A percentile compares a stretch with the other conserved stretches of the same genome.
Conservation (phyloP, 2,329 filamentous ascomycete genomes). For the Ambrosiella cleistominuta region DNA sequence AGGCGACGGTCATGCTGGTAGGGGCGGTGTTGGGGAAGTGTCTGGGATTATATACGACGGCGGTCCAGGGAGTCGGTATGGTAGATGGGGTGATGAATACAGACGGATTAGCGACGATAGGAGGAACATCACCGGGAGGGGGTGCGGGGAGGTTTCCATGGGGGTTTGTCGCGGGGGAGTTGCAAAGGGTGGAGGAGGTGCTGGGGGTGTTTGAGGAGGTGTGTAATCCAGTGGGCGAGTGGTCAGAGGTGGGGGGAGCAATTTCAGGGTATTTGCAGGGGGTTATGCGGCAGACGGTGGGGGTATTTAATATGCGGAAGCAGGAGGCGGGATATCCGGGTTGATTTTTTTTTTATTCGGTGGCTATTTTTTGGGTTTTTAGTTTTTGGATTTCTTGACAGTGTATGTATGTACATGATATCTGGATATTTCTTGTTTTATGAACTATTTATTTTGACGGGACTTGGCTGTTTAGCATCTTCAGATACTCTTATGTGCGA, state of each 20-base stretch:
- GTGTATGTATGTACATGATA: neutral
- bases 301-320: slow-evolving; percentile 24
- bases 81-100: neutral
- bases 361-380: neutral
- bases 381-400: neutral
- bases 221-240: slow-evolving; percentile 20
- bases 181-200: slow-evolving; percentile 27
- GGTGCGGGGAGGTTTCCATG: neutral
- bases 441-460: neutral
- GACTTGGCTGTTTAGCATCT: neutral
- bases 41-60: neutral
- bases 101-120: neutral
- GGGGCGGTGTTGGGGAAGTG: neutral
- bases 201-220: slow-evolving; percentile 30
- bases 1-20: slow-evolving; percentile 29
- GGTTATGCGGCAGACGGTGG: slow-evolving; percentile 27
- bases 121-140: neutral
- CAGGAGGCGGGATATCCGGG: slow-evolving; percentile 15
- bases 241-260: slow-evolving; percentile 24
- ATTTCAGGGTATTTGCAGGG: slow-evolving; percentile 26
- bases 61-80: neutral
- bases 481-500: neutral
- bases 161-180: slow-evolving; percentile 5
- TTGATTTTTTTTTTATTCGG: neutral
- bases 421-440: neutral